Percentiles rank a stretch among this genome's conserved stretches.
phyloP scores from a whole-genome alignment of 257 asterid genomes.

The Solanum tarijense region DNA sequence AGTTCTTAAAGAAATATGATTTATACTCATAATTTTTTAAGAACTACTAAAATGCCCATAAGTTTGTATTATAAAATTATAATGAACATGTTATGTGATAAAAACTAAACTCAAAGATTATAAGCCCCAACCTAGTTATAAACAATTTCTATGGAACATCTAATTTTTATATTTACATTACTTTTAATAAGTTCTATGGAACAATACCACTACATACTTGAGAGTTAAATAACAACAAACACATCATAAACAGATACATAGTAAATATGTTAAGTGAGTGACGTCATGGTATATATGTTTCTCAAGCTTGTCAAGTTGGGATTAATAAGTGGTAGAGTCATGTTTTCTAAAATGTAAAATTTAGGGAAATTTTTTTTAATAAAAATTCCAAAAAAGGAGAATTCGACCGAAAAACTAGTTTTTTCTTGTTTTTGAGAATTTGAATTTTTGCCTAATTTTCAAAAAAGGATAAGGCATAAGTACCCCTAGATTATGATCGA shows the following conservation, averaged over 20 bases:
- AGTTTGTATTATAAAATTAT: too few species aligned
- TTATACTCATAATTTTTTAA: too few species aligned
- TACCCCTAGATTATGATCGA: background rate
- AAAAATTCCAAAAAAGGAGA: background rate
- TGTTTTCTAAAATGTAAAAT: too few species aligned
- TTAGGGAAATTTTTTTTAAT: background rate
- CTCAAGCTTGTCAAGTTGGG: background rate
- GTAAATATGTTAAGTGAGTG: background rate
- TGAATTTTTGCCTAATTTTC: background rate
- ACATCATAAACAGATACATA: background rate
- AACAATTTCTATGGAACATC: background rate
- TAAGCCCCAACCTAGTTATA: background rate
- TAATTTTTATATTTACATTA: background rate
- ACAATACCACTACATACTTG: background rate
- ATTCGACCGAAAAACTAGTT: background rate
- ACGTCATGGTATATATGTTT: background rate
- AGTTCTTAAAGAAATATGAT: too few species aligned
- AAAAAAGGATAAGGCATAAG: background rate
- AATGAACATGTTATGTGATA: background rate
- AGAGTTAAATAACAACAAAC: background rate
- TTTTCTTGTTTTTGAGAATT: too few species aligned
- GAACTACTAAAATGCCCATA: background rate
- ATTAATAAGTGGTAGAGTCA: background rate
- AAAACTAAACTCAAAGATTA: background rate
- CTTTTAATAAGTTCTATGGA: background rate